These are phyloP conservation scores for Xylaria polymorpha DNA, from an alignment of 2,329 filamentous ascomycete genomes.

Conservation along the genomic window DNA sequence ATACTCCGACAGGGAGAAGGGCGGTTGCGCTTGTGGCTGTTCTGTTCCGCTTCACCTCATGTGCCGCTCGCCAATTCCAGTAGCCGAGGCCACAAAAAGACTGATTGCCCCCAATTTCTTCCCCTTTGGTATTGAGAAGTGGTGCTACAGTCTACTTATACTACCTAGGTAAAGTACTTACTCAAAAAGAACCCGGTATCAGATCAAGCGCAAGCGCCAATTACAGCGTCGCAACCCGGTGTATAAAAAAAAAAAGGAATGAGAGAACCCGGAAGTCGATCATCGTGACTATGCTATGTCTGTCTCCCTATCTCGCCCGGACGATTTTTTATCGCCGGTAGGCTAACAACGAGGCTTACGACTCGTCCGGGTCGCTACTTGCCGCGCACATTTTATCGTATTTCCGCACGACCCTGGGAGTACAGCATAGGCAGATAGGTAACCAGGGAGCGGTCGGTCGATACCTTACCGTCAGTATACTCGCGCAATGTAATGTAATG, in stretches of 20 bases:
- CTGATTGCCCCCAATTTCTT: constrained; percentile 21
- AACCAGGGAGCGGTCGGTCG: constrained; percentile 22
- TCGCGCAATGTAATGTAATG: background rate
- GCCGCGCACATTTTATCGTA: constrained; percentile 11
- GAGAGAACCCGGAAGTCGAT: constrained; percentile 30
- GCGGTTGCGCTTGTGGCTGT: constrained; percentile 35
- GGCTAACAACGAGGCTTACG: constrained; percentile 37
- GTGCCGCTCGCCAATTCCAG: constrained; percentile 39
- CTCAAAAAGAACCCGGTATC: constrained; percentile 7
- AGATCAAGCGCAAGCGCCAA: constrained; percentile 46
- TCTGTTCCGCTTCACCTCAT: constrained; percentile 35
- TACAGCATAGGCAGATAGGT: constrained; percentile 10
- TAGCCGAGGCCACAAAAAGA: constrained; percentile 27
- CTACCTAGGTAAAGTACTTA: background rate
- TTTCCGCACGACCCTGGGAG: constrained; percentile 1
- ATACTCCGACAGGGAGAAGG: constrained; percentile 18
- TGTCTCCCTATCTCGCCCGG: background rate
- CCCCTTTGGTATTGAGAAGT: constrained; percentile 12
- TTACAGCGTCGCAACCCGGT: constrained; percentile 35
- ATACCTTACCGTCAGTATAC: no score
- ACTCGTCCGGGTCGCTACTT: constrained; percentile 25
- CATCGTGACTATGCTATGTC: background rate
- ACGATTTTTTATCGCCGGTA: constrained; percentile 16
- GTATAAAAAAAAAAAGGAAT: constrained; percentile 3
- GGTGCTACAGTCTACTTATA: constrained; percentile 1